These are phyloP conservation scores for Trichoderma semiorbis DNA, from an alignment of 2,329 filamentous ascomycete species.

Conservation along the genomic window DNA sequence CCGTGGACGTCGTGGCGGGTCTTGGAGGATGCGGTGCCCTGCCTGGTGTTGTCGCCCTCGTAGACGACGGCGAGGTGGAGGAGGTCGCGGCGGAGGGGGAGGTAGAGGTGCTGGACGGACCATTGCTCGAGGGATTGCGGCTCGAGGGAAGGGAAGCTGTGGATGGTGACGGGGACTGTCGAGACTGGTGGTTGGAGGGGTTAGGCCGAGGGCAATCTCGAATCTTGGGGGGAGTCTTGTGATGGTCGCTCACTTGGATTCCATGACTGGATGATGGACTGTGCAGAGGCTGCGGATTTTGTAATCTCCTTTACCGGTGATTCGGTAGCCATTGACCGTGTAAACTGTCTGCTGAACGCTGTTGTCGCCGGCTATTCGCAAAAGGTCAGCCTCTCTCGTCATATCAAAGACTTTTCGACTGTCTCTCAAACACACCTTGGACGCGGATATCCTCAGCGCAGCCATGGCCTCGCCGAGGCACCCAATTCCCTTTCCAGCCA, in stretches of 20 bases:
- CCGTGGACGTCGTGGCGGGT: conserved; percentile 80
- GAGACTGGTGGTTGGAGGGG: conserved; percentile 38
- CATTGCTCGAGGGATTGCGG: conserved; percentile 75
- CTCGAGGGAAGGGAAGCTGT: conserved; percentile 86
- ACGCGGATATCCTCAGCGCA: conserved; percentile 45
- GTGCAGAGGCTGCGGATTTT: conserved; percentile 31
- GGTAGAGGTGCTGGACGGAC: conserved; percentile 75
- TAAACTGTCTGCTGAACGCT: conserved; percentile 41
- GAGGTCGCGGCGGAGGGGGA: conserved; percentile 86
- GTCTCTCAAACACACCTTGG: conserved; percentile 29
- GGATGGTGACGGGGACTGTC: conserved; percentile 78
- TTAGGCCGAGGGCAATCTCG: not conserved
- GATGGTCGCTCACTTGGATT: conserved; percentile 40
- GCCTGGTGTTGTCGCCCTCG: conserved; percentile 84
- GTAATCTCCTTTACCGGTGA: conserved; percentile 39
- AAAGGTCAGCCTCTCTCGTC: not conserved
- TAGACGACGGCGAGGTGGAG: conserved; percentile 89
- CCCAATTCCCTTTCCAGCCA: conserved; percentile 44
- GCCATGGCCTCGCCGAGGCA: conserved; percentile 53
- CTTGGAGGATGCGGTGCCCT: conserved; percentile 81
- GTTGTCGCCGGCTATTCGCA: conserved; percentile 31
- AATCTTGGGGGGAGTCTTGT: not conserved
- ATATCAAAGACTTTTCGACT: not conserved
- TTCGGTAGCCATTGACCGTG: conserved; percentile 57
- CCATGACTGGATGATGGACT: conserved; percentile 40